Conservation (phyloP, 768 basidiomycete genomes). For the Dioszegia aurantiaca region DNA sequence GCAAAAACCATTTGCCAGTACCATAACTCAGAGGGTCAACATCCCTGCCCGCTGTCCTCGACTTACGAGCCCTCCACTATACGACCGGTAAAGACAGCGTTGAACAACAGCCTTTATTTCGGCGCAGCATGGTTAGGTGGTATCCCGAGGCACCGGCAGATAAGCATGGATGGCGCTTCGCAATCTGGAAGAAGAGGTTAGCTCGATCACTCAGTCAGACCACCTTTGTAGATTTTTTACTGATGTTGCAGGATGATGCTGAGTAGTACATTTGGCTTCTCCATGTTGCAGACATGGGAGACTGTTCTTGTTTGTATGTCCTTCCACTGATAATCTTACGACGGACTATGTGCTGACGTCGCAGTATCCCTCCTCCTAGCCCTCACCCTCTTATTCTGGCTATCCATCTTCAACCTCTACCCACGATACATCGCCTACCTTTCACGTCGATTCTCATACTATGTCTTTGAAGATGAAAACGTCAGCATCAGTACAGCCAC, state of each 20-base stretch:
- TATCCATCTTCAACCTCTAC: constrained; percentile 61
- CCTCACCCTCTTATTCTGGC: constrained; percentile 55
- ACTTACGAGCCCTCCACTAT: too few species aligned
- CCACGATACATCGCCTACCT: constrained; percentile 62
- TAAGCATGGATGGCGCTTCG: constrained; percentile 14
- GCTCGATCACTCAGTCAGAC: constrained; percentile 2
- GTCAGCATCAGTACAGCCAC: constrained; percentile 22
- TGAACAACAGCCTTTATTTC: too few species aligned
- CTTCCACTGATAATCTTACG: background rate
- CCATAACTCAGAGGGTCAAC: too few species aligned
- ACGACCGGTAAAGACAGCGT: too few species aligned
- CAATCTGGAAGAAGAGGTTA: constrained; percentile 38
- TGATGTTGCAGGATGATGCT: constrained; percentile 57
- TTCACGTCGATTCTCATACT: constrained; percentile 61
- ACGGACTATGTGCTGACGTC: background rate
- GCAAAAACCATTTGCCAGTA: too few species aligned
- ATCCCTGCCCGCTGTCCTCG: too few species aligned
- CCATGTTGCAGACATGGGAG: constrained; percentile 69
- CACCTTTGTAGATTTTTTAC: background rate
- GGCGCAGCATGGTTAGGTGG: constrained; percentile 16
- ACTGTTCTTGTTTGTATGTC: constrained; percentile 62
- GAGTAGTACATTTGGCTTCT: constrained; percentile 62
- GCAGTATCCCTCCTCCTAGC: constrained; percentile 23
- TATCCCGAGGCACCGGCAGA: constrained; percentile 14
- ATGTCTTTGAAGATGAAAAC: constrained; percentile 61